Evolutionary conservation across 441 rosid species (phyloP).

Genomic region (Bocquillonia castaneifolia): DNA sequence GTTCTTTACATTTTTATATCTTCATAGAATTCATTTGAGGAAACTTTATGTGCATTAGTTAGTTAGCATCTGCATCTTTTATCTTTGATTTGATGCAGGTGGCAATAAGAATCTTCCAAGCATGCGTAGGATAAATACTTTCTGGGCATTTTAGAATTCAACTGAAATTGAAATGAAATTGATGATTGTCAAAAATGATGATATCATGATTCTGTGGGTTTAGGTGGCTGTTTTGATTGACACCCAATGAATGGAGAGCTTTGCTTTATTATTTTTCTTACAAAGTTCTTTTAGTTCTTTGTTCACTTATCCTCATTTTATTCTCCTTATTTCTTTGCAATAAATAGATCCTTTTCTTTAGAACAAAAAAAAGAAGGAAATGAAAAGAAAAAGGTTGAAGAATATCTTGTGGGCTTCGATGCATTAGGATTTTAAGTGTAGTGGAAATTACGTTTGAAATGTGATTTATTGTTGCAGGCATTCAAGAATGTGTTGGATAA

Average conservation of each 20-base stretch:
- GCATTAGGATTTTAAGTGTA: constrained; percentile 10
- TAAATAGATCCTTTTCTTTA: neutral
- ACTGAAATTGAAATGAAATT: constrained; percentile 21
- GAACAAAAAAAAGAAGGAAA: neutral
- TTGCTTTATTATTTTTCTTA: neutral
- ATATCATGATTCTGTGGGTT: neutral
- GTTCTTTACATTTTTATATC: constrained; percentile 21
- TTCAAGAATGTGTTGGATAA: constrained; percentile 62
- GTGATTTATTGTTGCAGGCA: constrained; percentile 46
- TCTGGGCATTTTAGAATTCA: constrained; percentile 15
- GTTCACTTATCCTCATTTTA: neutral
- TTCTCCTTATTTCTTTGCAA: neutral
- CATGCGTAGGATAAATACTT: constrained; percentile 18
- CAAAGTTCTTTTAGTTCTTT: neutral
- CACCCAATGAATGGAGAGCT: neutral
- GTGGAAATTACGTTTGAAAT: constrained; percentile 6
- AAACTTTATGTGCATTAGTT: constrained; percentile 19
- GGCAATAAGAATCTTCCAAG: constrained; percentile 22
- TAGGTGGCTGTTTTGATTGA: neutral
- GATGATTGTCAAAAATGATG: constrained; percentile 5
- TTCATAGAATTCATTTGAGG: constrained; percentile 13
- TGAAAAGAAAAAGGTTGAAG: constrained; percentile 5
- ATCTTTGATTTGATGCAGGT: constrained; percentile 16
- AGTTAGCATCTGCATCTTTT: constrained; percentile 24
- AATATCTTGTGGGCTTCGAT: constrained; percentile 17